Conservation (phyloP, 257 asterid species). For the Coffea canephora region DNA sequence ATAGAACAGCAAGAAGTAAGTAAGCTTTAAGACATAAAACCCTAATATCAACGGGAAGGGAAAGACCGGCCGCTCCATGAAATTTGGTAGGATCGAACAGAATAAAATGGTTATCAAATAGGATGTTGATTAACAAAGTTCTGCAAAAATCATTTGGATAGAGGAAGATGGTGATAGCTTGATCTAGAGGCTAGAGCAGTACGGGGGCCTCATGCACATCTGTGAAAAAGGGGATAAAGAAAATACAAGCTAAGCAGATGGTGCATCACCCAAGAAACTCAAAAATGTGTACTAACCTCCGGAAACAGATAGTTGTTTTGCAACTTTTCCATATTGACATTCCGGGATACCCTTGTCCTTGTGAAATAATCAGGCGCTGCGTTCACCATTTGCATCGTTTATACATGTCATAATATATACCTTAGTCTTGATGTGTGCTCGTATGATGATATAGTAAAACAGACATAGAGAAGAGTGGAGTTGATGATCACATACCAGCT, state of each 20-base stretch:
- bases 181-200: not conserved
- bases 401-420: not conserved
- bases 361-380: slow-evolving; percentile 53
- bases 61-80: not conserved
- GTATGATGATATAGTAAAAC: not conserved
- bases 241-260: not conserved
- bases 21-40: not conserved
- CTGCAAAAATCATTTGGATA: not conserved
- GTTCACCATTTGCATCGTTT: slow-evolving; percentile 4
- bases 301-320: slow-evolving; percentile 77
- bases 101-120: not conserved
- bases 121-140: not conserved
- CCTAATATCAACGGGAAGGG: not conserved
- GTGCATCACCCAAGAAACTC: not conserved
- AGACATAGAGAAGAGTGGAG: too few species aligned
- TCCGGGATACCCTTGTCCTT: slow-evolving; percentile 75
- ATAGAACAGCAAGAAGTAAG: not conserved
- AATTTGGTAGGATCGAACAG: not conserved
- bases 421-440: not conserved
- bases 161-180: not conserved
- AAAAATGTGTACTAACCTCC: slow-evolving; percentile 44
- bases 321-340: slow-evolving; percentile 69
- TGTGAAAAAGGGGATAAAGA: not conserved
- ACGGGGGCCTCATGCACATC: too few species aligned
- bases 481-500: not conserved